Evolutionary conservation across 768 basidiomycete species (phyloP).

Genomic region (Mycena capillaripes): DNA sequence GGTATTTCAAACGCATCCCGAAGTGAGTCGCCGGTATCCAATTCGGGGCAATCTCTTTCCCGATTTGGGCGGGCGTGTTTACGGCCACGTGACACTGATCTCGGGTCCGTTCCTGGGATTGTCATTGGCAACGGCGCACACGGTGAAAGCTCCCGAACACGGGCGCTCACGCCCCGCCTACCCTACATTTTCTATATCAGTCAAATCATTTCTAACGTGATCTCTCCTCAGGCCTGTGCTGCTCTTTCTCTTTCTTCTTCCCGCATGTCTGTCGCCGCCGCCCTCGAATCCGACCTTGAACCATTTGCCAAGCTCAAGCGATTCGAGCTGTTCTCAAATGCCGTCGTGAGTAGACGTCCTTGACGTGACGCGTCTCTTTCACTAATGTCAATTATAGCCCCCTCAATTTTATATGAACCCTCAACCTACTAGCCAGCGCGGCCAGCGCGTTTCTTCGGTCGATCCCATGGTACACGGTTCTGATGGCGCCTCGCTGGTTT

Average conservation of each 20-base stretch:
- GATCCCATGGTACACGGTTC: conserved; percentile 9
- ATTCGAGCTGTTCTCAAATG: conserved; percentile 42
- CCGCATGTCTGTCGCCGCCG: conserved; percentile 64
- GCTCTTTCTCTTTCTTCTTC: conserved; percentile 66
- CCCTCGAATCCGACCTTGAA: conserved; percentile 74
- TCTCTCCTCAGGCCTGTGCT: conserved; percentile 60
- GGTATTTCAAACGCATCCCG: conserved; percentile 36
- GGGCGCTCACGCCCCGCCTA: conserved; percentile 8
- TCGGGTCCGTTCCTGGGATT: conserved; percentile 23
- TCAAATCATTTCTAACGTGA: background rate
- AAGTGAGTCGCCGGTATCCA: conserved; percentile 22
- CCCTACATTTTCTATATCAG: conserved; percentile 8
- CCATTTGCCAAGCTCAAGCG: conserved; percentile 70
- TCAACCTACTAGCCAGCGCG: conserved; percentile 26
- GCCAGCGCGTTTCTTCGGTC: background rate
- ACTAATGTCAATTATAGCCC: conserved; percentile 43
- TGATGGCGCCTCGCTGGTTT: conserved; percentile 37
- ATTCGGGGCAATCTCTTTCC: background rate
- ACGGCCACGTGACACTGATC: conserved; percentile 31
- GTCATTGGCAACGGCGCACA: conserved; percentile 13
- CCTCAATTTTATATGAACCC: conserved; percentile 43
- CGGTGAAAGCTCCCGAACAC: conserved; percentile 16
- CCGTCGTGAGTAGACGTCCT: conserved; percentile 18
- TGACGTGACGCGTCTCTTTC: conserved; percentile 10
- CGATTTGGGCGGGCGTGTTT: conserved; percentile 7